Conservation (phyloP, 2,329 filamentous ascomycete genomes). For the Ophiostoma himal-ulmi region DNA sequence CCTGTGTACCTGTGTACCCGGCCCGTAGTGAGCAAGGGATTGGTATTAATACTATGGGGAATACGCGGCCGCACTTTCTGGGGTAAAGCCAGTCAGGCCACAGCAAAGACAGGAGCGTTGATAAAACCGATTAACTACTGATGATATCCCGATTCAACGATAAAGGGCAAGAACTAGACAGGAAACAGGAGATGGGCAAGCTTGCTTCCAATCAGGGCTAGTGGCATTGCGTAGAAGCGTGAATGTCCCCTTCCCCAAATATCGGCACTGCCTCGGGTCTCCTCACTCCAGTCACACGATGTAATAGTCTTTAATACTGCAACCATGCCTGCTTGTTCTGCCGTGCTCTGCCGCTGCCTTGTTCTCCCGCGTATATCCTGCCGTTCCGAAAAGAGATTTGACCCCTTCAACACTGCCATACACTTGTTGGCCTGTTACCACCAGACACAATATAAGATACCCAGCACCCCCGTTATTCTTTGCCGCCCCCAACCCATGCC, state of each 20-base stretch:
- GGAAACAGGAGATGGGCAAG: background rate
- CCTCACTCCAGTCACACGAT: background rate
- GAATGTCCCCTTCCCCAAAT: background rate
- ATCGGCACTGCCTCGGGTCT: slow-evolving; percentile 5
- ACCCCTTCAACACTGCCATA: background rate
- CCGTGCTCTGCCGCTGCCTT: slow-evolving; percentile 3
- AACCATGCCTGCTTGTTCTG: background rate
- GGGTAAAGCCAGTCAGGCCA: slow-evolving; percentile 2
- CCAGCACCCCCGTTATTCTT: background rate
- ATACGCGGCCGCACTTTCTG: background rate
- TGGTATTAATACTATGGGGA: background rate
- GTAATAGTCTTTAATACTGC: too few relatives aligned
- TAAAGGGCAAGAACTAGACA: background rate
- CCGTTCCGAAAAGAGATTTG: background rate
- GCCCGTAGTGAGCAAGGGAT: background rate
- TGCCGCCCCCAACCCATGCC: background rate
- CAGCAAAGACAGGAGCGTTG: background rate
- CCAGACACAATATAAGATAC: slow-evolving; percentile 2
- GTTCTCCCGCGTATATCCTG: background rate
- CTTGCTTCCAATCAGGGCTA: background rate
- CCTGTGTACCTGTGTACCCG: background rate
- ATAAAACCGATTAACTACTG: background rate
- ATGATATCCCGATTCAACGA: background rate
- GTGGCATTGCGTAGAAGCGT: background rate
- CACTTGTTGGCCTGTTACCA: background rate